These are phyloP conservation scores for Pseudocercospora musae DNA, from an alignment of 2,329 filamentous ascomycete genomes.

Conservation along the genomic window DNA sequence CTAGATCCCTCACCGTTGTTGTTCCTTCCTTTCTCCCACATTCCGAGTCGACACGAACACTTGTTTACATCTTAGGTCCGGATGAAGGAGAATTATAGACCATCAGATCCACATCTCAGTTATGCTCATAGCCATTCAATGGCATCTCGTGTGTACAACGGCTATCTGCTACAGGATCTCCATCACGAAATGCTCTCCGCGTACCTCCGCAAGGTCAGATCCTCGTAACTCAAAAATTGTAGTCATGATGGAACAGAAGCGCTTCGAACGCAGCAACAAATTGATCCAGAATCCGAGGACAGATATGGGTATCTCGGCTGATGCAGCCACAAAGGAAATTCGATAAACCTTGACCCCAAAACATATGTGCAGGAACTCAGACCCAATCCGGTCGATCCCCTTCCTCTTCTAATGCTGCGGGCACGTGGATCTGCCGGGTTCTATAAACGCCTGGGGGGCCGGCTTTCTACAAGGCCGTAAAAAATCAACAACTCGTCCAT, in stretches of 20 bases:
- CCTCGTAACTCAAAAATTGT: not conserved
- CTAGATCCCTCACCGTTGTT: not conserved
- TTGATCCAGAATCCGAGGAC: conserved; percentile 1
- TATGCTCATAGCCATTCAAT: not conserved
- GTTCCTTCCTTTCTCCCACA: not conserved
- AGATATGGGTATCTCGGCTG: conserved; percentile 13
- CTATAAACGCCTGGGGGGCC: not conserved
- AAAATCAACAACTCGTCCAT: not conserved
- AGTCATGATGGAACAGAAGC: conserved; percentile 1
- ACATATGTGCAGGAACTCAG: conserved; percentile 11
- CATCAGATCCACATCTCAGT: not conserved
- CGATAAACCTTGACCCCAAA: conserved; percentile 2
- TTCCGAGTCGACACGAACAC: not conserved
- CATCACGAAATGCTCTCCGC: not conserved
- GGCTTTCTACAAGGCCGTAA: not conserved
- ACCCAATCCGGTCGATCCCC: not conserved
- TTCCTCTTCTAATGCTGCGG: not conserved
- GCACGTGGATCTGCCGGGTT: conserved; percentile 4
- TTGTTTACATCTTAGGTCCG: not conserved
- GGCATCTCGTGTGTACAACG: conserved; percentile 5
- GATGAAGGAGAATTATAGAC: not conserved
- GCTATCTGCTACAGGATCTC: not conserved
- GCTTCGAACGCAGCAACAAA: conserved; percentile 15
- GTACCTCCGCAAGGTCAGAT: not conserved
- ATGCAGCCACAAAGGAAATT: conserved; percentile 2